A percentile compares a stretch with the other conserved stretches of the same genome.
These are phyloP conservation scores for Galeopsis tetrahit DNA, from an alignment of 257 asterid genomes.

Conservation along the genomic window DNA sequence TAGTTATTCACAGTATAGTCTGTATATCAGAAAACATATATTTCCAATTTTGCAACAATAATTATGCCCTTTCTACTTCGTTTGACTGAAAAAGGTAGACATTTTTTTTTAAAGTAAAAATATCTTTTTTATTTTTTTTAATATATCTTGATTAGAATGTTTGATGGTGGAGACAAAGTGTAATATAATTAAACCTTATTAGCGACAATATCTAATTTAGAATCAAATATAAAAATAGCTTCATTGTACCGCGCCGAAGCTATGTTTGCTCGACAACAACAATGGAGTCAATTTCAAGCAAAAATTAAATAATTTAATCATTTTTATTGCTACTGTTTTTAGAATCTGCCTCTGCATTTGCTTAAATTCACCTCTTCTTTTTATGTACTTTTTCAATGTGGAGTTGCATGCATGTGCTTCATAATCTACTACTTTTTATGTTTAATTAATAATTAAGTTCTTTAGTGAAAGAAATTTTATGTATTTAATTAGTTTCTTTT, in stretches of 20 bases:
- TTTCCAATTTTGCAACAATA: no score
- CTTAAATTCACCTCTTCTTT: conserved; percentile 34
- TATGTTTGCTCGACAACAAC: conserved; percentile 27
- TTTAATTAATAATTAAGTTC: background rate
- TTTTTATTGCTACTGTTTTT: conserved; percentile 11
- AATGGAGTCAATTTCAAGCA: conserved; percentile 27
- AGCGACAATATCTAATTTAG: conserved; percentile 35
- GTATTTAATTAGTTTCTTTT: background rate
- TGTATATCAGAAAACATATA: no score
- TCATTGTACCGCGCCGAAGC: conserved; percentile 34
- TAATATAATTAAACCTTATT: background rate
- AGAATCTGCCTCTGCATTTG: conserved; percentile 44
- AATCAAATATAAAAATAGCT: conserved; percentile 18
- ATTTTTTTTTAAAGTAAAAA: no score
- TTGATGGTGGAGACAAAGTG: conserved; percentile 16
- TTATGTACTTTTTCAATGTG: conserved; percentile 33
- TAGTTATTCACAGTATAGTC: no score
- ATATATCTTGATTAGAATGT: background rate
- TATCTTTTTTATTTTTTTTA: no score
- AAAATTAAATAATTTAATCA: conserved; percentile 18
- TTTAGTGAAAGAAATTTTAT: background rate
- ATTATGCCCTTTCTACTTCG: no score
- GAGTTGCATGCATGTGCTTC: conserved; percentile 21
- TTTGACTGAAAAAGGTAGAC: no score
- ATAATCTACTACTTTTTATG: background rate